These are phyloP conservation scores for Eimeria falciformis DNA, from an alignment of 169 alveolate genomes.

Conservation along the genomic window DNA sequence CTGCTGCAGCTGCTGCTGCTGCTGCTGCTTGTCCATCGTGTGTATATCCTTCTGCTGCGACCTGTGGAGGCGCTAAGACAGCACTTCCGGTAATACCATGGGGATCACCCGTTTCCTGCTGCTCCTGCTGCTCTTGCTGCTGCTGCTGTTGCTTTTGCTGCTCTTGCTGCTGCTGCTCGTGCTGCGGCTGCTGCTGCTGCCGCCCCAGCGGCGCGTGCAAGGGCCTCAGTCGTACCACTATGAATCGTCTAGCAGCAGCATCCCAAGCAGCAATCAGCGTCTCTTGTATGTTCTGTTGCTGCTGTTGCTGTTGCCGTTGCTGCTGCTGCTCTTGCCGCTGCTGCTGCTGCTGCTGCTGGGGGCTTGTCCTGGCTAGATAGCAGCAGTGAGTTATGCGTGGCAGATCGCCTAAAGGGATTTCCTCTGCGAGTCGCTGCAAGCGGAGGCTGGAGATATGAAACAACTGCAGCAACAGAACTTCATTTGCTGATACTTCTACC, in stretches of 20 bases:
- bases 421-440: constrained; percentile 29
- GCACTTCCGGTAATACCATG: background rate
- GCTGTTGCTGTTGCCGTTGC: constrained; percentile 12
- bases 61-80: background rate
- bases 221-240: constrained; percentile 36
- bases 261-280: constrained; percentile 55
- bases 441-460: constrained; percentile 34
- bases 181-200: constrained; percentile 45
- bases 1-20: constrained; percentile 44
- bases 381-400: constrained; percentile 11
- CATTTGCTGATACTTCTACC: background rate
- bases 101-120: no score
- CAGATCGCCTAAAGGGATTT: constrained; percentile 32
- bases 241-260: constrained; percentile 7
- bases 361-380: constrained; percentile 10
- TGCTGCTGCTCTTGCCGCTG: constrained; percentile 41
- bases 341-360: constrained; percentile 60
- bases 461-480: constrained; percentile 13
- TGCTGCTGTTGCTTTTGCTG: constrained; percentile 21
- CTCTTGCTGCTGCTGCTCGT: constrained; percentile 29
- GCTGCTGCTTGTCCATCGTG: constrained; percentile 5
- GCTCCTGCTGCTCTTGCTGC: constrained; percentile 7
- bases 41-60: background rate
- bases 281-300: constrained; percentile 20
- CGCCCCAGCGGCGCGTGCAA: background rate